phyloP scores from a whole-genome alignment of 805 yeast genomes.

The Teunomyces lycoperdinae region DNA sequence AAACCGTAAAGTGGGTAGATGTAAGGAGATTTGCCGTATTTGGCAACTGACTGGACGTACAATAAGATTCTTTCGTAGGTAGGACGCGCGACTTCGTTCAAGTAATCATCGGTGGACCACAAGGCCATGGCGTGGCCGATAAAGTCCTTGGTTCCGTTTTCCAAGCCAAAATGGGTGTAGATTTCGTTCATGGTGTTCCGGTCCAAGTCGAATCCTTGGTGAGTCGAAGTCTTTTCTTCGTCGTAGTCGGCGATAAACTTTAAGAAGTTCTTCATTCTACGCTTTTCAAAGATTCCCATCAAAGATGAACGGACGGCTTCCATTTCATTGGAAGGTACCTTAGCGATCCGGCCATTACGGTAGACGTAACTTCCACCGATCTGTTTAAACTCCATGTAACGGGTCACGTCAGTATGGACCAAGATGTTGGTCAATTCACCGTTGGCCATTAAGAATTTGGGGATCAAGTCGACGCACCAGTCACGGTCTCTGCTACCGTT shows the following conservation, averaged over 20 bases:
- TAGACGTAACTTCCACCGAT: constrained; percentile 94
- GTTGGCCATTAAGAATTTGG: constrained; percentile 95
- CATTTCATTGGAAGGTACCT: constrained; percentile 87
- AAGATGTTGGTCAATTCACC: constrained; percentile 96
- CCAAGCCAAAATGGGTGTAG: constrained; percentile 84
- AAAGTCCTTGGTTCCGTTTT: constrained; percentile 90
- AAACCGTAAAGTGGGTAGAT: constrained; percentile 93
- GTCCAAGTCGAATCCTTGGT: constrained; percentile 83
- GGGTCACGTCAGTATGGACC: constrained; percentile 92
- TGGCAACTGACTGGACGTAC: constrained; percentile 86
- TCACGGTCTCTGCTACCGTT: constrained; percentile 89
- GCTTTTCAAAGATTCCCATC: constrained; percentile 94
- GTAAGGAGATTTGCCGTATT: constrained; percentile 95
- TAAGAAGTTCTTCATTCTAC: constrained; percentile 88
- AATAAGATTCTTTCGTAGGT: constrained; percentile 81
- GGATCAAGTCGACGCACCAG: constrained; percentile 97
- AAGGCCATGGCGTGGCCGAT: constrained; percentile 99
- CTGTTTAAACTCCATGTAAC: constrained; percentile 94
- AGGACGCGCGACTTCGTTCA: constrained; percentile 87
- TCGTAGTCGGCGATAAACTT: constrained; percentile 82
- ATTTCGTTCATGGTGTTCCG: constrained; percentile 88
- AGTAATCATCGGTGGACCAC: constrained; percentile 88
- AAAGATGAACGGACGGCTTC: constrained; percentile 91
- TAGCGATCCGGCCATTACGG: constrained; percentile 84
- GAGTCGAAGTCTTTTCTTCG: constrained; percentile 76